phyloP scores from a whole-genome alignment of 2,329 filamentous ascomycete species.

The Neonectria faginata region DNA sequence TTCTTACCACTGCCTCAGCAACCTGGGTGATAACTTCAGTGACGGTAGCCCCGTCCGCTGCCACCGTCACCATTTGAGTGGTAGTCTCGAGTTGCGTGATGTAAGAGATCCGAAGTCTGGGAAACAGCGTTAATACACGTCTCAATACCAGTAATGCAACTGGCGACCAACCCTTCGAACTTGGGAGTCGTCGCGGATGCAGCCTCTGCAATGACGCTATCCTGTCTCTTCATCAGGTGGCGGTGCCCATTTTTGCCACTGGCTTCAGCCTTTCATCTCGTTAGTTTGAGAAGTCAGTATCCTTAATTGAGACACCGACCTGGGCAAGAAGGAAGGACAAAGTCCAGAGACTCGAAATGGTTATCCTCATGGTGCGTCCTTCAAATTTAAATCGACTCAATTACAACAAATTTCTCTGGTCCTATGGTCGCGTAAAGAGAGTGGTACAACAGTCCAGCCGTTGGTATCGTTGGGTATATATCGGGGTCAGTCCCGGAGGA shows the following conservation, averaged over 20 bases:
- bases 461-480: constrained; percentile 21
- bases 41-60: constrained; percentile 32
- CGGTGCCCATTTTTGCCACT: constrained; percentile 30
- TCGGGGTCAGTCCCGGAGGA: constrained; percentile 13
- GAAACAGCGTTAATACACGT: constrained; percentile 14
- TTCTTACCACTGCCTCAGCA: constrained; percentile 34
- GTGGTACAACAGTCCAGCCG: constrained; percentile 45
- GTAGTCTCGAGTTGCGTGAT: constrained; percentile 39
- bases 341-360: constrained; percentile 10
- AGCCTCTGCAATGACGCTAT: constrained; percentile 16
- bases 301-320: constrained; percentile 25
- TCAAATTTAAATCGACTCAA: constrained; percentile 2
- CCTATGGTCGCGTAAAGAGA: constrained; percentile 26
- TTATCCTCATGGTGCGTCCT: constrained; percentile 21
- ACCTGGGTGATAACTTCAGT: constrained; percentile 28
- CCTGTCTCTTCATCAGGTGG: constrained; percentile 35
- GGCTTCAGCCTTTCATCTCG: constrained; percentile 32
- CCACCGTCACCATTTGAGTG: constrained; percentile 36
- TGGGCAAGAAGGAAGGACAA: constrained; percentile 35
- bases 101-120: constrained; percentile 41
- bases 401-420: constrained; percentile 4
- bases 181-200: constrained; percentile 24
- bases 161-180: constrained; percentile 42
- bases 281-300: constrained; percentile 3
- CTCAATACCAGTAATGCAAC: no score